These are phyloP conservation scores for Tribonema minus DNA, from an alignment of 108 stramenopile species.

Conservation along the genomic window DNA sequence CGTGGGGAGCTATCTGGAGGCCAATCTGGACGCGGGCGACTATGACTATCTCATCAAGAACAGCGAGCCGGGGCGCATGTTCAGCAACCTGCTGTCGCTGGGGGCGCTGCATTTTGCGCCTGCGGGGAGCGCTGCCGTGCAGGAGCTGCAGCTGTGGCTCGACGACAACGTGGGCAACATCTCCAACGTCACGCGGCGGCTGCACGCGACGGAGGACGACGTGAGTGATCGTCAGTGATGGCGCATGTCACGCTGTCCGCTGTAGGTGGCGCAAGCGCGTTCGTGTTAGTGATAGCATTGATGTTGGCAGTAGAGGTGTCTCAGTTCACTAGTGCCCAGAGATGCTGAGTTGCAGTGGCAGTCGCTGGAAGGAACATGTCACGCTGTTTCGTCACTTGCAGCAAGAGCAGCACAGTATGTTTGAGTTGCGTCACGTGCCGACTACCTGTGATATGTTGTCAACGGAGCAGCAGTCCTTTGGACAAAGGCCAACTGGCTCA, in stretches of 20 bases:
- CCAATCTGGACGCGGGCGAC: constrained; percentile 5
- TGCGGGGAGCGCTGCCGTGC: constrained; percentile 2
- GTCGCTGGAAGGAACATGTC: too few species aligned
- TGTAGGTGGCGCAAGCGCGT: neutral
- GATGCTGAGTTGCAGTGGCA: too few species aligned
- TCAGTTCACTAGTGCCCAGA: too few species aligned
- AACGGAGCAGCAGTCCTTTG: too few species aligned
- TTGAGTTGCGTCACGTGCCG: too few species aligned
- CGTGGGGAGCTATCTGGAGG: constrained; percentile 17
- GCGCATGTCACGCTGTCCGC: neutral
- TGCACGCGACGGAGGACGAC: neutral
- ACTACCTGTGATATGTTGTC: too few species aligned
- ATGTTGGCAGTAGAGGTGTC: too few species aligned
- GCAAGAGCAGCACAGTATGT: too few species aligned
- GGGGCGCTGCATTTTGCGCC: constrained; percentile 55
- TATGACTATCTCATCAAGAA: constrained; percentile 38
- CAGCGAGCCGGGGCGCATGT: constrained; percentile 49
- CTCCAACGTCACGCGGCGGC: neutral
- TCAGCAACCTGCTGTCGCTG: constrained; percentile 56
- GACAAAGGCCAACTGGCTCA: too few species aligned
- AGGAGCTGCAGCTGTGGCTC: neutral
- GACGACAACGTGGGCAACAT: too few species aligned
- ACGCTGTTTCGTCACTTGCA: too few species aligned
- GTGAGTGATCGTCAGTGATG: neutral
- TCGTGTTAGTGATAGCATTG: neutral